A percentile compares a stretch with the other conserved stretches of the same genome.
Conservation (phyloP, 225 moss, liverwort and hornwort genomes). For the Bryoerythrophyllum caledonicum region DNA sequence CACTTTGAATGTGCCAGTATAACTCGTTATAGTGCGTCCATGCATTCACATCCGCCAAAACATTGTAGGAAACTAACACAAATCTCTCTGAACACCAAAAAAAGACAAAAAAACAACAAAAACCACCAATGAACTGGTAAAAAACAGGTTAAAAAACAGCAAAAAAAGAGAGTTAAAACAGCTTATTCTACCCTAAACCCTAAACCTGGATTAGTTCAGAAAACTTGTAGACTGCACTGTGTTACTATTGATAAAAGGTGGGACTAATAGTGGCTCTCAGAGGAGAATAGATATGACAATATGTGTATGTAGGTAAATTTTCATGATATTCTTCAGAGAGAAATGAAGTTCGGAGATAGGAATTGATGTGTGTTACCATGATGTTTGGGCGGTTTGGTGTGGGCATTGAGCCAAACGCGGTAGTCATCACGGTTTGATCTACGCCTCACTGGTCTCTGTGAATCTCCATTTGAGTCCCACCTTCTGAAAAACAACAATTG, state of each 20-base stretch:
- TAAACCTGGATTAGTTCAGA: no score
- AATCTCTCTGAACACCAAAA: slow-evolving; percentile 64
- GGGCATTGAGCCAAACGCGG: slow-evolving; percentile 71
- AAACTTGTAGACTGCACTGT: no score
- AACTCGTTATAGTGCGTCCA: slow-evolving; percentile 56
- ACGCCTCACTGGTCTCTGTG: slow-evolving; percentile 41
- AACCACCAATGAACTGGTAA: slow-evolving; percentile 7
- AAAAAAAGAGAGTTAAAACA: no score
- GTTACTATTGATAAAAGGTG: no score
- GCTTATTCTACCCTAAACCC: no score
- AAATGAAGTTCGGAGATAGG: neutral
- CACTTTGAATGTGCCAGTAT: slow-evolving; percentile 68
- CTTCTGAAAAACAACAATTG: slow-evolving; percentile 24
- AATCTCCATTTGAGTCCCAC: slow-evolving; percentile 12
- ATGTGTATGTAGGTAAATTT: no score
- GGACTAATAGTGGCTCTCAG: no score
- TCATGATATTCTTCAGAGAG: no score
- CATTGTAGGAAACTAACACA: slow-evolving; percentile 82
- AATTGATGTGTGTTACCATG: slow-evolving; percentile 38
- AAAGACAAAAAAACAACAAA: no score
- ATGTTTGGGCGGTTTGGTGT: slow-evolving; percentile 41
- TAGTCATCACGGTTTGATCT: slow-evolving; percentile 50
- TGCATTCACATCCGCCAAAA: slow-evolving; percentile 85
- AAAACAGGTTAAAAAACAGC: neutral
- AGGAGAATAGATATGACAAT: no score